Conservation (phyloP, 208 protist genomes). For the Wallacemonas sp. region DNA sequence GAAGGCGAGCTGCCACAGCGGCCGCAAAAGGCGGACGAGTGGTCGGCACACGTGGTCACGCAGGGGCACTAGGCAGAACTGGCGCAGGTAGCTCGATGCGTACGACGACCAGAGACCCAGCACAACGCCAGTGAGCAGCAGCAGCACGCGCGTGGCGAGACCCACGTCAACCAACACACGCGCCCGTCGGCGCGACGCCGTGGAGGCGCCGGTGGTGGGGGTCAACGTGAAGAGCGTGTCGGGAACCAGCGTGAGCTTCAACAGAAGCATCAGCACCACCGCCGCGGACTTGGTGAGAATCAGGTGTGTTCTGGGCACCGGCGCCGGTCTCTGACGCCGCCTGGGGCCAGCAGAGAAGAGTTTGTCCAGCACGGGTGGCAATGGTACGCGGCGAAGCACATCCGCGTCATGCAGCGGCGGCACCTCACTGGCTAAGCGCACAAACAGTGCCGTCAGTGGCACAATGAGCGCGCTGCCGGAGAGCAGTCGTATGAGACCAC, state of each 20-base stretch:
- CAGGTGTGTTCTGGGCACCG: no score
- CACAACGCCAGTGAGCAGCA: slow-evolving; percentile 46
- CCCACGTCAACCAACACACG: slow-evolving; percentile 53
- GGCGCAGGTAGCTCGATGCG: neutral
- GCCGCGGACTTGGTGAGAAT: neutral
- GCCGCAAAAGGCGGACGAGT: slow-evolving; percentile 38
- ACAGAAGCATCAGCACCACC: slow-evolving; percentile 32
- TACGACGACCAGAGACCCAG: slow-evolving; percentile 33
- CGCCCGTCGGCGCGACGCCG: slow-evolving; percentile 29
- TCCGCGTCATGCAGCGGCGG: slow-evolving; percentile 23
- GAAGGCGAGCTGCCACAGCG: slow-evolving; percentile 10
- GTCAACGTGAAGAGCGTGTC: slow-evolving; percentile 8
- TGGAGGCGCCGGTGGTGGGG: slow-evolving; percentile 15
- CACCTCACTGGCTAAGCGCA: slow-evolving; percentile 42
- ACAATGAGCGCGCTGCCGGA: slow-evolving; percentile 50
- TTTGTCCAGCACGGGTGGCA: slow-evolving; percentile 12
- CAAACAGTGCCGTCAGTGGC: slow-evolving; percentile 37
- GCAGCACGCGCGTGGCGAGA: slow-evolving; percentile 38
- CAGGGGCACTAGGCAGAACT: slow-evolving; percentile 7
- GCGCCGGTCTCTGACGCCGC: no score
- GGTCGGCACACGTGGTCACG: slow-evolving; percentile 34
- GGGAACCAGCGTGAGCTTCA: slow-evolving; percentile 45
- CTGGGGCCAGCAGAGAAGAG: neutral
- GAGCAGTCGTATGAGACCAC: slow-evolving; percentile 23
- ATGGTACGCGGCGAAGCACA: slow-evolving; percentile 2